Percentiles rank a stretch among this genome's conserved stretches.
phyloP scores from a whole-genome alignment of 352 stramenopile species.

The Globisporangium apiculatum region DNA sequence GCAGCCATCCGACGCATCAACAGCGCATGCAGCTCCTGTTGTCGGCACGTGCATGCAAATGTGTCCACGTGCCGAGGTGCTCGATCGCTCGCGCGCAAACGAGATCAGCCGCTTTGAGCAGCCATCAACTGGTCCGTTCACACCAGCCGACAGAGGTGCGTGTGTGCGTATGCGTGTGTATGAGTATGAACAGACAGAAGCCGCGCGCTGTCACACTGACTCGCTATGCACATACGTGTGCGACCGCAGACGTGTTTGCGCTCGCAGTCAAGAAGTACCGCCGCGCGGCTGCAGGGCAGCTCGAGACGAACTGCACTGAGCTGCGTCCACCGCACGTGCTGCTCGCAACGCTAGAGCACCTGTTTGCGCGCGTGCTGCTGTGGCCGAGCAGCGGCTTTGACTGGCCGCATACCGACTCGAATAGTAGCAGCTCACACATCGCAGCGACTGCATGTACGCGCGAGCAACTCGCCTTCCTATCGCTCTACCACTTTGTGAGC shows the following conservation, averaged over 20 bases:
- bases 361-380: slow-evolving; percentile 32
- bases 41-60: slow-evolving; percentile 22
- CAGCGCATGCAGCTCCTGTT: background rate
- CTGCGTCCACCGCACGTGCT: slow-evolving; percentile 32
- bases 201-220: background rate
- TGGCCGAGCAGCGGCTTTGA: slow-evolving; percentile 29
- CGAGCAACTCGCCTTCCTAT: slow-evolving; percentile 25
- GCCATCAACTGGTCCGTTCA: background rate
- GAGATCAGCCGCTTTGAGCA: slow-evolving; percentile 51
- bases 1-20: background rate
- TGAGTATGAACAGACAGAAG: background rate
- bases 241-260: slow-evolving; percentile 8
- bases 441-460: slow-evolving; percentile 1
- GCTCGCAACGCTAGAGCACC: slow-evolving; percentile 29
- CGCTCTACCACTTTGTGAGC: slow-evolving; percentile 63
- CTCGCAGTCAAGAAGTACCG: slow-evolving; percentile 45
- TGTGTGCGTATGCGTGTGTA: background rate
- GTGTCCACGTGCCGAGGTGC: slow-evolving; percentile 25
- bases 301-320: slow-evolving; percentile 13
- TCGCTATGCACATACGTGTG: background rate
- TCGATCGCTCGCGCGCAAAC: slow-evolving; percentile 20
- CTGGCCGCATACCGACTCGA: background rate
- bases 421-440: background rate
- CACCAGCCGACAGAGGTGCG: background rate
- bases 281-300: slow-evolving; percentile 35